Base-by-base conservation (phyloP, 2,329 filamentous ascomycete genomes). In the Graphilbum fragrans region DNA sequence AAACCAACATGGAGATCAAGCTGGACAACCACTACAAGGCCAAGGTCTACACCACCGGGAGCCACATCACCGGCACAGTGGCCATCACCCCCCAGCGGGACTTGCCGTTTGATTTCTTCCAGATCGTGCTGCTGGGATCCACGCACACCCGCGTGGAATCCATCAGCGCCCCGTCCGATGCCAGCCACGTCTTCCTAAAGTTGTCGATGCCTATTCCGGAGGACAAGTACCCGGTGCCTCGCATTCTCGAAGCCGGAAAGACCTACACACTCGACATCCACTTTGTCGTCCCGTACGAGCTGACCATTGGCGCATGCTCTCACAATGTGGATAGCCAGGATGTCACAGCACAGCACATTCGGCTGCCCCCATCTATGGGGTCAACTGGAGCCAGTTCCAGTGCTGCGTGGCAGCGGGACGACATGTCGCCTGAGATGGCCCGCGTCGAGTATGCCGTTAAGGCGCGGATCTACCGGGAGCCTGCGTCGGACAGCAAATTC, bases 211-310 rank as follows among this genome's bases (percentile, higher is more conserved):
- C 72, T 10, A 58, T 76, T 18, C 52, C 60, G 11, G 60, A 62
- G n/a, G 60, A 62, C 1, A 52, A 58, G 7, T 67, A 75, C 41
- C 72, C 72, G 2, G 55, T 57, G 8, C 58, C 65, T 18, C 58
- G 64, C 27, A 51, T 72, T 23, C 67, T 75, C 45, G 58, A 67
- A 53, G 59, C 63, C n/a, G 69, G 64, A 2, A 54, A 55, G 47
- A 62, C 60, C 21, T 72, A 73, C 55, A 63, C 52, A 14, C 55
- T 77, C 20, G 72, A 72, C n/a, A 73, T 77, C 59, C 58, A 72
- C 58, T 77, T 77, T 48, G 66, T 77, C 44, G 65, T 77, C 16
- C 73, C 73, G n/a, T 61, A 63, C 48, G 66, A 74, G 41, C 66
- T 77, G 45, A 76, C 72, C 17, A 60, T 76, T 38, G 65, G 64